Percentiles rank a stretch among this genome's conserved stretches.
Evolutionary conservation across 2,329 filamentous ascomycete species (phyloP).

Genomic region (Daldinia sp.): DNA sequence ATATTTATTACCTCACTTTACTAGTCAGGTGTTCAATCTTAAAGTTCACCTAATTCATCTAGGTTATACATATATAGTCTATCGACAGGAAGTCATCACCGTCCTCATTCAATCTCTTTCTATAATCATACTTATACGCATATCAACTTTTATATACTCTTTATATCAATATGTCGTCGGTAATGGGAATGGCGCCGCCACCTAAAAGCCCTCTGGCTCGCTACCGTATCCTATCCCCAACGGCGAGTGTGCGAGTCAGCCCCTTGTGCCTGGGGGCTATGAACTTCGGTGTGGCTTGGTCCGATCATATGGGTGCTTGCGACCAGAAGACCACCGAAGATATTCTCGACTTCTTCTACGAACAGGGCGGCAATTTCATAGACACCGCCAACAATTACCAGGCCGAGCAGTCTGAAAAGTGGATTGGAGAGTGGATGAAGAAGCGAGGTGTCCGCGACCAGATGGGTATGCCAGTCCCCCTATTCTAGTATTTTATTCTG

Average conservation of each 20-base stretch:
- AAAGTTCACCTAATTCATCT: conserved; percentile 3
- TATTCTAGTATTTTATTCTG: background rate
- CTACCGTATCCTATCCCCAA: conserved; percentile 75
- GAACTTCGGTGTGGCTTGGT: conserved; percentile 69
- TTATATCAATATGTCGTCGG: conserved; percentile 23
- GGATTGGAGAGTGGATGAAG: conserved; percentile 79
- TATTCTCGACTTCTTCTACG: conserved; percentile 75
- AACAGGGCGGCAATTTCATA: conserved; percentile 77
- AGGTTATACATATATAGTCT: background rate
- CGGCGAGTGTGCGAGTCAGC: conserved; percentile 74
- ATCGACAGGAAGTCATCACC: conserved; percentile 10
- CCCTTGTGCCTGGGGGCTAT: conserved; percentile 73
- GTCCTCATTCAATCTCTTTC: background rate
- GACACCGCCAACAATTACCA: conserved; percentile 80
- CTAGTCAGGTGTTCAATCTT: background rate
- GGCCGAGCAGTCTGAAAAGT: conserved; percentile 69
- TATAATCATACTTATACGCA: too few species aligned
- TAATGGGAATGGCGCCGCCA: conserved; percentile 51
- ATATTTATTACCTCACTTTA: background rate
- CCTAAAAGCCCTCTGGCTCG: conserved; percentile 71
- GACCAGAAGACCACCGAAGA: conserved; percentile 71
- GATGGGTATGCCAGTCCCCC: conserved; percentile 60
- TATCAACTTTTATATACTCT: background rate
- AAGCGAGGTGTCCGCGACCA: conserved; percentile 73
- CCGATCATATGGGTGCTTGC: conserved; percentile 71